These are phyloP conservation scores for Penicillium dipodomyicola DNA, from an alignment of 495 filamentous ascomycete genomes.

Conservation along the genomic window DNA sequence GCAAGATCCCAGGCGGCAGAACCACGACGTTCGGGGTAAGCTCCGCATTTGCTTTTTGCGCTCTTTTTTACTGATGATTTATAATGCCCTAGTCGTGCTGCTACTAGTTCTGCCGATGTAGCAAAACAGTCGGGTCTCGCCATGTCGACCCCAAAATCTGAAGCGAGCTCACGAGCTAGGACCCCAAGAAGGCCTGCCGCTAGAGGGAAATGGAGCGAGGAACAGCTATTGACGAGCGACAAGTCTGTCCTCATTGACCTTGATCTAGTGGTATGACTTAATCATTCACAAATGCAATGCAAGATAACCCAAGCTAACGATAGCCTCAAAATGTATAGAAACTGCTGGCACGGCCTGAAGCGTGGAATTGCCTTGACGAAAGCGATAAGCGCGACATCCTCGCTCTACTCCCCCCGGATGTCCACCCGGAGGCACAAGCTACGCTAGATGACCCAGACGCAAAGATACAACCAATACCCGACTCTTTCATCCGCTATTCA, in stretches of 20 bases:
- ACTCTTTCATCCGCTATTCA: conserved; percentile 50
- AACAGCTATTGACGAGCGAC: conserved; percentile 54
- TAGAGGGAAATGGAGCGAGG: conserved; percentile 44
- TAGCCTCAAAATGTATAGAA: conserved; percentile 38
- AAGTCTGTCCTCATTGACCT: conserved; percentile 53
- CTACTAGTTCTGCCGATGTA: conserved; percentile 24
- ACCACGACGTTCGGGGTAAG: conserved; percentile 20
- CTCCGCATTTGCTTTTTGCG: conserved; percentile 11
- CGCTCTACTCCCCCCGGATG: conserved; percentile 53
- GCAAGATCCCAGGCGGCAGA: conserved; percentile 27
- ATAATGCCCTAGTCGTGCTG: conserved; percentile 22
- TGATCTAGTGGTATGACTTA: conserved; percentile 54
- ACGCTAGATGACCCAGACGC: conserved; percentile 29
- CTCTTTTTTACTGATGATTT: conserved; percentile 6
- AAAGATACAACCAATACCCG: conserved; percentile 41
- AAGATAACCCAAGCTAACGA: conserved; percentile 7
- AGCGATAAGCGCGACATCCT: conserved; percentile 57
- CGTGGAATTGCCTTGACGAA: conserved; percentile 57
- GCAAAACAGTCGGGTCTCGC: conserved; percentile 17
- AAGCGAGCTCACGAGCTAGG: conserved; percentile 15
- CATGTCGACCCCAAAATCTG: conserved; percentile 24
- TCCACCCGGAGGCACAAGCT: conserved; percentile 37
- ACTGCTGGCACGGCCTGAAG: conserved; percentile 52
- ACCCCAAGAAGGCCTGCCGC: conserved; percentile 34
- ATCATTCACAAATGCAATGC: not conserved